phyloP scores from a whole-genome alignment of 2,329 filamentous ascomycete genomes.

The Beauveria sp. region DNA sequence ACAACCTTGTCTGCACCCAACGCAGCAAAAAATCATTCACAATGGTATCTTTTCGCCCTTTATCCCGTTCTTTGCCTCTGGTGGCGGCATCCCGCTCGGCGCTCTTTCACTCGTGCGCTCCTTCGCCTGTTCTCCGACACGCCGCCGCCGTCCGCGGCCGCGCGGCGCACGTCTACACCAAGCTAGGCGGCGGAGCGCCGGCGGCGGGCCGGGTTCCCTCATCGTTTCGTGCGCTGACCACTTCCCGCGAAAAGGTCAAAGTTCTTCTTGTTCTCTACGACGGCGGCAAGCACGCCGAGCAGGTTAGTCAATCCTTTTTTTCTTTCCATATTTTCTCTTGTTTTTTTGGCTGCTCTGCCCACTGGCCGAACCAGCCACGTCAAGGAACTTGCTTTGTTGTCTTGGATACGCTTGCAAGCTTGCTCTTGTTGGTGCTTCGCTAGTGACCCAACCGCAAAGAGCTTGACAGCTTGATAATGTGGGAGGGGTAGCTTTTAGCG shows the following conservation, averaged over 20 bases:
- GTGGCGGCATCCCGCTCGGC: conserved; percentile 19
- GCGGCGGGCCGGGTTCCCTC: conserved; percentile 22
- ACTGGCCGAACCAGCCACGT: background rate
- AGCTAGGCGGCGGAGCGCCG: conserved; percentile 19
- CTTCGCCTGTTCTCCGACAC: conserved; percentile 16
- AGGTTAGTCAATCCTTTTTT: conserved; percentile 48
- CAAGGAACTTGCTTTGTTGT: background rate
- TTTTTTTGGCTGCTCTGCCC: background rate
- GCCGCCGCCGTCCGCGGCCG: conserved; percentile 1
- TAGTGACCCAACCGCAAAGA: background rate
- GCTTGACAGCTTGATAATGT: background rate
- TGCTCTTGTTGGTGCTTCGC: background rate
- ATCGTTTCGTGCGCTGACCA: conserved; percentile 53
- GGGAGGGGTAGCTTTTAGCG: background rate
- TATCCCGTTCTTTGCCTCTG: conserved; percentile 20
- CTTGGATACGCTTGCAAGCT: background rate
- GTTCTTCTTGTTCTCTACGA: conserved; percentile 93
- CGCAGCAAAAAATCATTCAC: conserved; percentile 8
- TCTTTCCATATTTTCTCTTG: background rate
- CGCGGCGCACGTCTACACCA: conserved; percentile 24
- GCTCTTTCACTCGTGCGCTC: conserved; percentile 17
- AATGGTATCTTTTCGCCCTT: conserved; percentile 26
- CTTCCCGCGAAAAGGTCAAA: conserved; percentile 63
- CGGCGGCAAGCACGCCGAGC: conserved; percentile 77
- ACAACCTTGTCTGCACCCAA: background rate